Base-by-base conservation (phyloP, 805 yeast species). In the Candida odintsovae region DNA sequence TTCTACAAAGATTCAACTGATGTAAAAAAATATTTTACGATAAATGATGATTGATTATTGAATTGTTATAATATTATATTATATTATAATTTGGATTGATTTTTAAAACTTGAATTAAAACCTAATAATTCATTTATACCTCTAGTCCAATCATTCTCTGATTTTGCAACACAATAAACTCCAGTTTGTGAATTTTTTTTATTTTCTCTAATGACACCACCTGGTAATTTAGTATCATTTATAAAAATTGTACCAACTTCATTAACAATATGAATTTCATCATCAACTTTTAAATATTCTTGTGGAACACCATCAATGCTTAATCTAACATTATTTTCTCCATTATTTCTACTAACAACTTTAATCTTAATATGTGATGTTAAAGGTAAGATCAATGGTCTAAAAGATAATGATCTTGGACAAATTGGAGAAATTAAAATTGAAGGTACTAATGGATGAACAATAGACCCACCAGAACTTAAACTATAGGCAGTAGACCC, bases 111-210 rank as follows among this genome's bases (percentile, higher is more conserved):
- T 12, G 90, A 81, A 62, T 90, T 90, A 73, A 90, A 90, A 2
- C 97, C 97, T 39, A 90, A 66, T 48, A 90, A 72, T 55, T 87
- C 90, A 58, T 90, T 92, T 46, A 92, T 81, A 29, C 95, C 96
- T 48, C 77, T 77, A 2, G 90, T 90, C 98, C 98, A 92, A 61
- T 92, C 97, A 53, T 85, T 83, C 51, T 83, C 88, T 8, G 83
- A 75, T 49, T 81, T 76, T 0, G 96, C 87, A 4, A 92, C 83
- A 66, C 97, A 90, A 82, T 94, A 90, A 15, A 90, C 81, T 1
- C 96, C 96, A 13, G 73, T 68, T 19, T 66, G 63, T 22, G 51
- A 58, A 33, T 49, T 18, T 18, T 53, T 51, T 35, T 53, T 49
- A 37, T 51, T 59, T 41, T 42, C 40, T 3, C 40, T 21, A 1